phyloP scores from a whole-genome alignment of 306 rosid species.

The Biancaea sappan region DNA sequence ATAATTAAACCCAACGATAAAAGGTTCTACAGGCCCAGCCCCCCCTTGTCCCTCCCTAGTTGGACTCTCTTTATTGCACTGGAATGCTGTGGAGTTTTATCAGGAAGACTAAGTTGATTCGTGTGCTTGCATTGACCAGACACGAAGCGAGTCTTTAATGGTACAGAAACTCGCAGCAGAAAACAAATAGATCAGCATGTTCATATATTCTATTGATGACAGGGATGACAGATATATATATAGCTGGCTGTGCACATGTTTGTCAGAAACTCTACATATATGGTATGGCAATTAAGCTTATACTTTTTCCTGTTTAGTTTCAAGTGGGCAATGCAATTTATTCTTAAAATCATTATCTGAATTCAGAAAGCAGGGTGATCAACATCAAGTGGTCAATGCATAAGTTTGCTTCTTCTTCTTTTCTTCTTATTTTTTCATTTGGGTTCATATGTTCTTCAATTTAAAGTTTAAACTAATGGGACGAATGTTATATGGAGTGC shows the following conservation, averaged over 20 bases:
- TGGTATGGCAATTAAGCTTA: neutral
- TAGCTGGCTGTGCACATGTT: neutral
- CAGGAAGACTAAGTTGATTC: constrained; percentile 29
- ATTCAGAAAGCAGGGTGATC: neutral
- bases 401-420: no score
- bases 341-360: neutral
- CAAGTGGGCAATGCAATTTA: neutral
- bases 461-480: neutral
- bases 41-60: neutral
- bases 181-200: constrained; percentile 10
- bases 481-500: neutral
- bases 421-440: no score
- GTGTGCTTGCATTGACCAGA: constrained; percentile 17
- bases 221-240: neutral
- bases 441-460: neutral
- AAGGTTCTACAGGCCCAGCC: neutral
- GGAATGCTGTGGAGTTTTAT: constrained; percentile 3
- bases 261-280: neutral
- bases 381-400: neutral
- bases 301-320: neutral
- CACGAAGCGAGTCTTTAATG: constrained; percentile 1
- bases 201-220: neutral
- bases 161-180: constrained; percentile 19
- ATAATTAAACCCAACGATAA: constrained; percentile 4
- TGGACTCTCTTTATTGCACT: neutral